Base-by-base conservation (phyloP, 108 stramenopile genomes). In the Asterionellopsis glacialis region DNA sequence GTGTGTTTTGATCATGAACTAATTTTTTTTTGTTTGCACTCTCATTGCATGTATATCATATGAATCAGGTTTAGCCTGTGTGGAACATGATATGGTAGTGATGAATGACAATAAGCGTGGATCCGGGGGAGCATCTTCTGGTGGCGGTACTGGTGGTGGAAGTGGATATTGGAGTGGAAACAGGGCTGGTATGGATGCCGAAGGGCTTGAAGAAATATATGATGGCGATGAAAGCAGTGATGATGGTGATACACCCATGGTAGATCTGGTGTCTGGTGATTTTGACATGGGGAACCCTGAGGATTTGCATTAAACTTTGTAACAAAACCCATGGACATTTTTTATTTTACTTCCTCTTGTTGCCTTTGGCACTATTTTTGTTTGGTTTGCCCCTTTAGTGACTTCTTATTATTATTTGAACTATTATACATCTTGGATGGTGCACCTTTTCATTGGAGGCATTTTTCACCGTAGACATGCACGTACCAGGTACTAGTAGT, bases 251-350 rank as follows among this genome's bases (percentile, higher is more conserved):
- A 59, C 58, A 7, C 68, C 55, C 41, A 70, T 66, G 64, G 45
- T 60, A 11, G 77, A 73, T 57, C 69, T 56, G 40, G 65, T 63
- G 18, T 23, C 14, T 11, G 28, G 23, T 16, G 6, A 14, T 24
- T 25, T 45, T 43, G 9, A 54, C 19, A 44, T 26, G 40, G 48
- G 38, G 9, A 79, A 79, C 60, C 78, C 78, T 21, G 78, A 79
- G 59, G 78, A 79, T 45, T 50, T 79, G 57, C 69, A 73, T 50
- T 79, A 40, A 61, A 22, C 33, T 5, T 5, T 7, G 33, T 7
- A 33, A 33, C 7, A 33, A 33, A 33, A 33, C 7, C 33, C 33
- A 33, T 33, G n/a, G n/a, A n/a, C n/a, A n/a, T n/a, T n/a, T n/a
- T n/a, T n/a, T n/a, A n/a, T n/a, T n/a, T n/a, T n/a, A n/a, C n/a